Base-by-base conservation (phyloP, 495 filamentous ascomycete genomes). In the Chaetomidium leptoderma region DNA sequence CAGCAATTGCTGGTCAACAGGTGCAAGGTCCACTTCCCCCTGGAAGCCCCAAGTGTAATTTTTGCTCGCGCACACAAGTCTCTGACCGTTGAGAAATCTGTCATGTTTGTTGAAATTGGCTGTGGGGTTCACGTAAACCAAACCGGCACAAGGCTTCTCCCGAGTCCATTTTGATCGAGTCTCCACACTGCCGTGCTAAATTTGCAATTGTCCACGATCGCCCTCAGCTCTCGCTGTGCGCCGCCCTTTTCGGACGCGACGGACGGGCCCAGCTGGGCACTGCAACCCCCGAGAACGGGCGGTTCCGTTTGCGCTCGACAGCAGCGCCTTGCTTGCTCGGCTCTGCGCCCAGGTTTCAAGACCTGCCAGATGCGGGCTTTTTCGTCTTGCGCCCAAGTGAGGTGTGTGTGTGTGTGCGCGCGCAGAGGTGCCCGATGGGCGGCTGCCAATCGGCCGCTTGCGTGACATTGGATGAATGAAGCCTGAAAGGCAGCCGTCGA, bases 101-200 rank as follows among this genome's bases (percentile, higher is more conserved):
- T 56, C 47, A 19, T 40, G 32, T n/a, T 61, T 58, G 55, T 58
- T 58, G 63, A 68, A 64, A 65, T 68, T 66, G 60, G 54, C 48
- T 45, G 56, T 67, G 66, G 68, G 60, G 68, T 55, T 44, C 59
- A 39, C 49, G 59, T 43, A 50, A n/a, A n/a, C n/a, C n/a, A n/a
- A n/a, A n/a, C n/a, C n/a, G 44, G 57, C 58, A 64, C 56, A 59
- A 67, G 65, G 63, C 67, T 66, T 66, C 58, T 48, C 50, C 30
- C 36, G 64, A 55, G 53, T 57, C 52, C 53, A 50, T 42, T 57
- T 35, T 29, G 3, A 17, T 40, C 37, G 44, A 13, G 40, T 44
- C 42, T 48, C 50, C 49, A 39, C 52, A 49, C 51, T 21, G 45
- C 30, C 7, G 29, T 62, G 60, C 63, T 60, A 65, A 68, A 60